Percentiles rank a stretch among this genome's conserved stretches.
phyloP scores from a whole-genome alignment of 257 asterid genomes.

The Leonotis leonurus region DNA sequence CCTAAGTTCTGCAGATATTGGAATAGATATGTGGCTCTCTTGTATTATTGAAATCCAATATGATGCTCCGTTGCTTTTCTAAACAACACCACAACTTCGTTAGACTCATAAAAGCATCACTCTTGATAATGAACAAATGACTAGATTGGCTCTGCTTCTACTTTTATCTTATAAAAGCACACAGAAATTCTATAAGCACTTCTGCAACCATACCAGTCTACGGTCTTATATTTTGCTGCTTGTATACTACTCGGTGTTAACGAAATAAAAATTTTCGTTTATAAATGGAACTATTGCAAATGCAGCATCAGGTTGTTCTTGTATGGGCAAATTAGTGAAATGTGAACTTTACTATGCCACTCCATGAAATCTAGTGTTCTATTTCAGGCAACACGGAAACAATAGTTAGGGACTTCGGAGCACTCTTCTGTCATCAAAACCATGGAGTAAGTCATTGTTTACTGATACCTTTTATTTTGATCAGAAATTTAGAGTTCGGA shows the following conservation, averaged over 20 bases:
- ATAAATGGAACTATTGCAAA: not conserved
- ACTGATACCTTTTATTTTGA: not conserved
- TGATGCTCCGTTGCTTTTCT: not conserved
- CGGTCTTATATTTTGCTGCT: not conserved
- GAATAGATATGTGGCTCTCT: not conserved
- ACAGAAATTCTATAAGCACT: not conserved
- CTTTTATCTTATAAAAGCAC: not conserved
- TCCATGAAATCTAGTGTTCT: slow-evolving; percentile 9
- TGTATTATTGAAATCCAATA: not conserved
- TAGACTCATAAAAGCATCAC: not conserved
- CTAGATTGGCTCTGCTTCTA: too few relatives aligned
- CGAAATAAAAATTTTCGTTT: not conserved
- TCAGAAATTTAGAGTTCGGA: not conserved
- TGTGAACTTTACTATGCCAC: not conserved
- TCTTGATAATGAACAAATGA: not conserved
- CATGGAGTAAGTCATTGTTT: slow-evolving; percentile 10
- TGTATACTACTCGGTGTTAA: not conserved
- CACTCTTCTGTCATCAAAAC: slow-evolving; percentile 10
- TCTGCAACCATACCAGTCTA: not conserved
- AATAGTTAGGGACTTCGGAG: slow-evolving; percentile 1
- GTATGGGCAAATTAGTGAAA: slow-evolving; percentile 1
- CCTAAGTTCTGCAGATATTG: not conserved
- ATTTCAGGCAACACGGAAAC: slow-evolving; percentile 14
- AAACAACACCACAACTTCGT: not conserved
- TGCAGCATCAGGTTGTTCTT: not conserved